A percentile compares a stretch with the other conserved stretches of the same genome.
These are phyloP conservation scores for Tetrahymena elliotti DNA, from an alignment of 73 alveolate genomes.

Conservation along the genomic window DNA sequence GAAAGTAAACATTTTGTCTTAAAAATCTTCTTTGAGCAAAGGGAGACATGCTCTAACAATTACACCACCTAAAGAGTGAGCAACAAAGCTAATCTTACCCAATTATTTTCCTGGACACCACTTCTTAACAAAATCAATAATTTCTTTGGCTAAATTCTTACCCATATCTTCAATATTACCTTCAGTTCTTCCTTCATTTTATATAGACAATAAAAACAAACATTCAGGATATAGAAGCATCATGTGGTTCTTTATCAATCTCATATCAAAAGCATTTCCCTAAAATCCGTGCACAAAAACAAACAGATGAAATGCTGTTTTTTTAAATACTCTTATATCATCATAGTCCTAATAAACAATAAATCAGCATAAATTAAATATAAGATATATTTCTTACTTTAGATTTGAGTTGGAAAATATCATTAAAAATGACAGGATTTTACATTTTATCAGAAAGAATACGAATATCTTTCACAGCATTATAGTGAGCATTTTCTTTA, in stretches of 20 bases:
- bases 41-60: conserved; percentile 78
- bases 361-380: neutral
- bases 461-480: neutral
- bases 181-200: conserved; percentile 81
- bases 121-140: conserved; percentile 63
- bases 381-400: neutral
- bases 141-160: conserved; percentile 71
- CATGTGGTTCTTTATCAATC: conserved; percentile 70
- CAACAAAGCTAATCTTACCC: conserved; percentile 89
- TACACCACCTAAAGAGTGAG: conserved; percentile 98
- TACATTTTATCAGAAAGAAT: neutral
- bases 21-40: conserved; percentile 54
- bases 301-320: conserved; percentile 56
- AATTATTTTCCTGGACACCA: conserved; percentile 77
- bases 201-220: conserved; percentile 59
- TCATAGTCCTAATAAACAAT: neutral
- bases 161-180: conserved; percentile 83
- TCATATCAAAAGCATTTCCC: conserved; percentile 91
- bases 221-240: conserved; percentile 72
- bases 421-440: neutral
- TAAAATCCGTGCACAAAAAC: conserved; percentile 91
- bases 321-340: neutral
- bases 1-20: conserved; percentile 73
- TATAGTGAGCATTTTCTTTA: neutral
- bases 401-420: neutral